Evolutionary conservation across 2,329 filamentous ascomycete species (phyloP).

Genomic region (Colletotrichum salicis): DNA sequence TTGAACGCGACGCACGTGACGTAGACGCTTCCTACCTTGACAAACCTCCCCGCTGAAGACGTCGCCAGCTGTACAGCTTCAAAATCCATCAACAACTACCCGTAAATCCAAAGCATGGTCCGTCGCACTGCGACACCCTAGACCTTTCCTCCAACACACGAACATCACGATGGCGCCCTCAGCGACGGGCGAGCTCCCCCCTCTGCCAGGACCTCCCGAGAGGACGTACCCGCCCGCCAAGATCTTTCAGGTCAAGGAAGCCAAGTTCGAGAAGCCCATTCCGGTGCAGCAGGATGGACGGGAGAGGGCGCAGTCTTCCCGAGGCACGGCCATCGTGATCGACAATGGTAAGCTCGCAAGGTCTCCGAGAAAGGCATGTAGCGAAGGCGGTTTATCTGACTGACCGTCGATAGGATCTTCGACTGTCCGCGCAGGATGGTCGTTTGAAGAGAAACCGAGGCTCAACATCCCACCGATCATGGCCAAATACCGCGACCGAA

Average conservation of each 20-base stretch:
- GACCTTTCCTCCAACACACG: constrained; percentile 38
- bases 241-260: constrained; percentile 71
- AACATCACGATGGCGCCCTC: constrained; percentile 61
- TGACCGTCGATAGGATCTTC: constrained; percentile 74
- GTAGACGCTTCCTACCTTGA: background rate
- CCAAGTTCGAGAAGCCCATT: constrained; percentile 67
- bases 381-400: constrained; percentile 22
- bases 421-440: constrained; percentile 92
- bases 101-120: constrained; percentile 26
- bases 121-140: constrained; percentile 35
- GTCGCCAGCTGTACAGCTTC: background rate
- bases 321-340: constrained; percentile 86
- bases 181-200: constrained; percentile 57
- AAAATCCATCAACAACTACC: background rate
- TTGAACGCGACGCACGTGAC: constrained; percentile 25
- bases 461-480: constrained; percentile 88
- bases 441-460: constrained; percentile 85
- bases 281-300: constrained; percentile 74
- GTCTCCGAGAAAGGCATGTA: background rate
- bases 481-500: constrained; percentile 94
- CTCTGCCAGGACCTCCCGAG: constrained; percentile 51
- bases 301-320: constrained; percentile 66
- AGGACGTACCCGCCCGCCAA: constrained; percentile 63
- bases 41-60: background rate
- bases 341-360: constrained; percentile 83